Evolutionary conservation across 768 basidiomycete species (phyloP).

Genomic region (Ephemerocybe angulata): DNA sequence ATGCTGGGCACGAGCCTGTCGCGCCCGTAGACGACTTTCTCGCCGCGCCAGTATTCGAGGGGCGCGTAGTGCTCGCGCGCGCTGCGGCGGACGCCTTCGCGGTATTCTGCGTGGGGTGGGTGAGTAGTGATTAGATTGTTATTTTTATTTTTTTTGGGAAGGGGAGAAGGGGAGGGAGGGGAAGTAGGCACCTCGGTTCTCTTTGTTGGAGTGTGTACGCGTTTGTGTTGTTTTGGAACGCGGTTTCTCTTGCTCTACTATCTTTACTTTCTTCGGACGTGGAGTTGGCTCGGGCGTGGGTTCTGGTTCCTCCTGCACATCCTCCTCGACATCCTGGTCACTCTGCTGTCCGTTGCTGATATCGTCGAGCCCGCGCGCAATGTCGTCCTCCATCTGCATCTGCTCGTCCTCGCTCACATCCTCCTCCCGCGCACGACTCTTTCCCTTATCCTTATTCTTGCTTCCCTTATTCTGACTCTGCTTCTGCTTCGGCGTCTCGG

Average conservation of each 20-base stretch:
- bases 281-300: constrained; percentile 16
- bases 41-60: constrained; percentile 90
- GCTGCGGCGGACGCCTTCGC: constrained; percentile 66
- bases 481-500: constrained; percentile 24
- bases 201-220: constrained; percentile 33
- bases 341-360: constrained; percentile 17
- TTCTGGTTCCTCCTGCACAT: constrained; percentile 24
- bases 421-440: constrained; percentile 32
- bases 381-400: constrained; percentile 39
- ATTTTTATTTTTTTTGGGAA: no score
- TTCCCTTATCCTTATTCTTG: constrained; percentile 43
- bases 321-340: constrained; percentile 21
- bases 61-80: constrained; percentile 66
- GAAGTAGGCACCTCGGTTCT: constrained; percentile 33
- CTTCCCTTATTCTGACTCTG: constrained; percentile 42
- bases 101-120: constrained; percentile 24
- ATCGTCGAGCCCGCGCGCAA: constrained; percentile 38
- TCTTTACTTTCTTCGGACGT: constrained; percentile 36
- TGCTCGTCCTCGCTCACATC: constrained; percentile 44
- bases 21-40: constrained; percentile 80
- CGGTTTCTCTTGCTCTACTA: constrained; percentile 18
- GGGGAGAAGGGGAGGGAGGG: not conserved
- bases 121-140: not conserved
- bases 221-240: constrained; percentile 18
- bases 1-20: constrained; percentile 61